These are phyloP conservation scores for Saraca asoca DNA, from an alignment of 331 rosid species.

Conservation along the genomic window DNA sequence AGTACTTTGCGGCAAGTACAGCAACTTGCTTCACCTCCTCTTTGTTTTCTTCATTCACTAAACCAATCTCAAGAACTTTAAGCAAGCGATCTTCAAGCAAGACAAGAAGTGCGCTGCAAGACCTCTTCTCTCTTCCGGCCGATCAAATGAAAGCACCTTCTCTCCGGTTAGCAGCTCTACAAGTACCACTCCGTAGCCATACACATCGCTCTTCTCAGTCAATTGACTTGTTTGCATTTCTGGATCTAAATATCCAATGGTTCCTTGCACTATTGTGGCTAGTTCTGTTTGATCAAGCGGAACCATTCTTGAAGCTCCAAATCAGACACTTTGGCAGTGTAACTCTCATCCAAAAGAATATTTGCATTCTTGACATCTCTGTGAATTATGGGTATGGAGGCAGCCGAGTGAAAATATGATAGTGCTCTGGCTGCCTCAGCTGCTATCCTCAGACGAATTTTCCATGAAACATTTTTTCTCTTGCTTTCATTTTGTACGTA, in stretches of 20 bases:
- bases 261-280: not conserved
- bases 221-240: conserved; percentile 26
- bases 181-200: conserved; percentile 31
- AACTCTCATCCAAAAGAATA: conserved; percentile 25
- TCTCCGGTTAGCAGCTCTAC: conserved; percentile 20
- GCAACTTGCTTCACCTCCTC: not conserved
- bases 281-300: not conserved
- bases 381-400: conserved; percentile 34
- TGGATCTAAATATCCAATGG: not conserved
- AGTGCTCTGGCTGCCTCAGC: conserved; percentile 39
- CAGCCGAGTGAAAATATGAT: conserved; percentile 37
- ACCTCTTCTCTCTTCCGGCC: conserved; percentile 10
- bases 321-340: conserved; percentile 2
- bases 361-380: conserved; percentile 41
- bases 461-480: conserved; percentile 22
- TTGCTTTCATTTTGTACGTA: conserved; percentile 27
- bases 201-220: conserved; percentile 35
- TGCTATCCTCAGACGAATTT: conserved; percentile 33
- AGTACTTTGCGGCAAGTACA: not conserved
- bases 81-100: not conserved
- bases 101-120: conserved; percentile 8
- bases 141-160: not conserved
- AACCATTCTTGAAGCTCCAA: not conserved
- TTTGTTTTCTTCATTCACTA: not conserved
- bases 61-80: not conserved